Percentiles rank a stretch among this genome's conserved stretches.
phyloP scores from a whole-genome alignment of 345 rosid species.

The Reutealis trisperma region DNA sequence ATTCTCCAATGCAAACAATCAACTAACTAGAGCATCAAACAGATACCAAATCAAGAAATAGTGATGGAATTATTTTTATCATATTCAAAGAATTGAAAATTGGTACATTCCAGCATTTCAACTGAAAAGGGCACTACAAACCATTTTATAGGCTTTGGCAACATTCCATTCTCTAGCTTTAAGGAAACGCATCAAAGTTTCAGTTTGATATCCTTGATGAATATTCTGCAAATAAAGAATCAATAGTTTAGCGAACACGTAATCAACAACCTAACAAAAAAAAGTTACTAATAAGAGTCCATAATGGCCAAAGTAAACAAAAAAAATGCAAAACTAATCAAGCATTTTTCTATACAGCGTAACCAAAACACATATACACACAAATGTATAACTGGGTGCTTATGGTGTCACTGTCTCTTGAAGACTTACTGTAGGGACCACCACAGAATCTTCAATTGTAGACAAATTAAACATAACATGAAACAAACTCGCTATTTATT shows the following conservation, averaged over 20 bases:
- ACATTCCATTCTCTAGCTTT: conserved; percentile 96
- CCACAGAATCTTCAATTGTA: not conserved
- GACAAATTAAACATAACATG: not conserved
- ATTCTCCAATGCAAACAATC: conserved; percentile 88
- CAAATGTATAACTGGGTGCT: no score
- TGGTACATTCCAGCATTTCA: not conserved
- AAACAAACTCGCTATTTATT: not conserved
- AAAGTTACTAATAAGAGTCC: not conserved
- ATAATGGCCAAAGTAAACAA: not conserved
- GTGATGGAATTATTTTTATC: conserved; percentile 16
- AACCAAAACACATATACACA: not conserved
- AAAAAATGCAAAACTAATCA: not conserved
- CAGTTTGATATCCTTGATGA: conserved; percentile 81
- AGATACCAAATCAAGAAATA: conserved; percentile 8
- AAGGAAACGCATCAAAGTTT: conserved; percentile 74
- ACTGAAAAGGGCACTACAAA: conserved; percentile 28
- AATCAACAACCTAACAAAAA: not conserved
- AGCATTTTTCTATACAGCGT: not conserved
- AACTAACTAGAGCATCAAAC: conserved; percentile 59
- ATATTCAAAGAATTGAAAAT: not conserved
- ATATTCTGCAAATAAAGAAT: conserved; percentile 57
- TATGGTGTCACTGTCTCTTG: not conserved
- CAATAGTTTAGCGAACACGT: not conserved
- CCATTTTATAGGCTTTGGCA: conserved; percentile 87
- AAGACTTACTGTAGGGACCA: not conserved